phyloP scores from a whole-genome alignment of 257 asterid genomes.

The Jasminum sambac region DNA sequence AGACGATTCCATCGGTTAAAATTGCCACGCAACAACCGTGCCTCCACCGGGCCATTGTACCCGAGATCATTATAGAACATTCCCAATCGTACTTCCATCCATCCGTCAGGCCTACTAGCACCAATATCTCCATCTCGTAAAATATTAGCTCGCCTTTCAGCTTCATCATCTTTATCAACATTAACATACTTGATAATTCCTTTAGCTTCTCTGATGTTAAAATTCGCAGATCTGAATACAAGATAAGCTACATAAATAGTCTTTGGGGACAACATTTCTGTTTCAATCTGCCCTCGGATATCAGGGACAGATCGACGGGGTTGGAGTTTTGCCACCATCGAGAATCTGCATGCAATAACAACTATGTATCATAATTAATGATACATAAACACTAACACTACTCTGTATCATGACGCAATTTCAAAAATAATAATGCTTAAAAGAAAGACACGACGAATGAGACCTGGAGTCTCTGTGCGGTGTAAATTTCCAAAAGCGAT shows the following conservation, averaged over 20 bases:
- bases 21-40: slow-evolving; percentile 15
- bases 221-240: slow-evolving; percentile 5
- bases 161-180: slow-evolving; percentile 10
- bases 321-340: slow-evolving; percentile 28
- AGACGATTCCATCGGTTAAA: not conserved
- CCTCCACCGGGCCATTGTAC: slow-evolving; percentile 36
- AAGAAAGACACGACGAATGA: not conserved
- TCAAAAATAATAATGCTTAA: not conserved
- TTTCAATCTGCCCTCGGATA: slow-evolving; percentile 18
- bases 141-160: slow-evolving; percentile 20
- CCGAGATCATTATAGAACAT: slow-evolving; percentile 22
- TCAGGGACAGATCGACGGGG: slow-evolving; percentile 3
- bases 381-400: no score
- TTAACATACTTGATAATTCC: slow-evolving; percentile 19
- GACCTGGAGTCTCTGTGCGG: slow-evolving; percentile 28
- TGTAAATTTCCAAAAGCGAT: slow-evolving; percentile 20
- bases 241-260: slow-evolving; percentile 27
- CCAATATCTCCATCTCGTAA: slow-evolving; percentile 15
- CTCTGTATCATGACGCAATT: no score
- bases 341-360: slow-evolving; percentile 26
- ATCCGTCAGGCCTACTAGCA: slow-evolving; percentile 29
- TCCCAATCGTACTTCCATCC: slow-evolving; percentile 42
- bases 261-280: slow-evolving; percentile 22
- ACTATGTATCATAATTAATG: no score
- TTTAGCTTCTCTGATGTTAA: slow-evolving; percentile 2